These are phyloP conservation scores for Neonectria sp. DNA, from an alignment of 2,329 filamentous ascomycete species.

Conservation along the genomic window DNA sequence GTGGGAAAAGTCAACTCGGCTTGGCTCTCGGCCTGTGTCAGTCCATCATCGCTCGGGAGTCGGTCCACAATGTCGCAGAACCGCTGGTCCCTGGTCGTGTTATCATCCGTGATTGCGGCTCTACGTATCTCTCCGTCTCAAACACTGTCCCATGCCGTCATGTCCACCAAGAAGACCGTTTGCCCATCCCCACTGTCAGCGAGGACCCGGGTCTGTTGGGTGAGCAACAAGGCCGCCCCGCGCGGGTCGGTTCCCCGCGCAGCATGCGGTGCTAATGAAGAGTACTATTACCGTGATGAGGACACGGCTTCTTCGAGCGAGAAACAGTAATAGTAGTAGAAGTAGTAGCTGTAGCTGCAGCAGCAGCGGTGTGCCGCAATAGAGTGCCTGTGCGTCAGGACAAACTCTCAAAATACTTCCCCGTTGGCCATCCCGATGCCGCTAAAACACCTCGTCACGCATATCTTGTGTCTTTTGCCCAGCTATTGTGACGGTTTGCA, in stretches of 20 bases:
- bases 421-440: conserved; percentile 30
- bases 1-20: conserved; percentile 6
- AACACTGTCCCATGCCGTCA: conserved; percentile 10
- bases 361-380: conserved; percentile 44
- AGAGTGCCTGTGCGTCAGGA: conserved; percentile 38
- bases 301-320: conserved; percentile 12
- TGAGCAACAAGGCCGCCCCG: conserved; percentile 10
- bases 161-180: conserved; percentile 20
- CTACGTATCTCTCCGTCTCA: conserved; percentile 19
- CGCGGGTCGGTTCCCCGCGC: conserved; percentile 11
- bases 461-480: conserved; percentile 27
- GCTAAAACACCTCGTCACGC: conserved; percentile 40
- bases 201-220: conserved; percentile 10
- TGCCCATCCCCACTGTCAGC: conserved; percentile 13
- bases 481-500: conserved; percentile 43
- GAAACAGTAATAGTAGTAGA: background rate
- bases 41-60: conserved; percentile 21
- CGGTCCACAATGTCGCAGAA: conserved; percentile 23
- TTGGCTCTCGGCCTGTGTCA: conserved; percentile 16
- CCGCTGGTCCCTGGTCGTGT: conserved; percentile 5
- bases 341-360: conserved; percentile 27
- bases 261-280: conserved; percentile 9
- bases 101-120: conserved; percentile 23
- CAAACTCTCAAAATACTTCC: conserved; percentile 32
- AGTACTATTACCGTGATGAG: background rate